Conservation (phyloP, 2,329 filamentous ascomycete species). For the Aspergillus hortae region DNA sequence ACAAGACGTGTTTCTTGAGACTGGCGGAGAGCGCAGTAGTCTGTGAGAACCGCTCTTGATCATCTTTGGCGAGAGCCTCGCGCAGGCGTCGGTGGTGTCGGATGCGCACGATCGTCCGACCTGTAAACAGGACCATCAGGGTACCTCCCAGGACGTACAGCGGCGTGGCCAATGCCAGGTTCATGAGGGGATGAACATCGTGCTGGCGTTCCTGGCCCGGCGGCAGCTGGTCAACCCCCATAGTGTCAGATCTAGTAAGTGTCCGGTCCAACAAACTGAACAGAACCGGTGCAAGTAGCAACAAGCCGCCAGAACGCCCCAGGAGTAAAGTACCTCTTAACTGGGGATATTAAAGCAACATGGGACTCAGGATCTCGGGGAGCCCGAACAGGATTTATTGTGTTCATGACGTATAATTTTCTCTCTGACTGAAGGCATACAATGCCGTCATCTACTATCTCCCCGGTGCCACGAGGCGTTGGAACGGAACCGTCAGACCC, state of each 20-base stretch:
- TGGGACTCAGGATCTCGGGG: not conserved
- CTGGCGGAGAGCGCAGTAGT: constrained; percentile 14
- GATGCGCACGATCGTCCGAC: constrained; percentile 20
- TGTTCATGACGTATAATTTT: constrained; percentile 3
- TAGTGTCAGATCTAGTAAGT: constrained; percentile 13
- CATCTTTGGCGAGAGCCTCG: constrained; percentile 13
- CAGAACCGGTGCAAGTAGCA: constrained; percentile 4
- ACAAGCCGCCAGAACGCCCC: constrained; percentile 2
- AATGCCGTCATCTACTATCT: constrained; percentile 17
- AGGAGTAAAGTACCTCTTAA: not conserved
- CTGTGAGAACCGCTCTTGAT: constrained; percentile 19
- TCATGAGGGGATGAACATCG: constrained; percentile 27
- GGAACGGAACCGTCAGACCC: not conserved
- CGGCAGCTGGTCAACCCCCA: constrained; percentile 29
- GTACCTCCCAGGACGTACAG: constrained; percentile 26
- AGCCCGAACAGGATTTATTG: not conserved
- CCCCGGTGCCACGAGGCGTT: not conserved
- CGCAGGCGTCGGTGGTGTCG: constrained; percentile 22
- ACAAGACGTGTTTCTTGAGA: constrained; percentile 41
- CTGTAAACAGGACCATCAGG: constrained; percentile 21
- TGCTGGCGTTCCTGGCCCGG: constrained; percentile 21
- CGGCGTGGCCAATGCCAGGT: constrained; percentile 28
- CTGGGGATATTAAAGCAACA: not conserved
- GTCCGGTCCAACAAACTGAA: not conserved
- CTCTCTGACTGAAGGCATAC: not conserved